A percentile compares a stretch with the other conserved stretches of the same genome.
Evolutionary conservation across 148 eudicot genomes (phyloP).

Genomic region (Selenicereus undatus): DNA sequence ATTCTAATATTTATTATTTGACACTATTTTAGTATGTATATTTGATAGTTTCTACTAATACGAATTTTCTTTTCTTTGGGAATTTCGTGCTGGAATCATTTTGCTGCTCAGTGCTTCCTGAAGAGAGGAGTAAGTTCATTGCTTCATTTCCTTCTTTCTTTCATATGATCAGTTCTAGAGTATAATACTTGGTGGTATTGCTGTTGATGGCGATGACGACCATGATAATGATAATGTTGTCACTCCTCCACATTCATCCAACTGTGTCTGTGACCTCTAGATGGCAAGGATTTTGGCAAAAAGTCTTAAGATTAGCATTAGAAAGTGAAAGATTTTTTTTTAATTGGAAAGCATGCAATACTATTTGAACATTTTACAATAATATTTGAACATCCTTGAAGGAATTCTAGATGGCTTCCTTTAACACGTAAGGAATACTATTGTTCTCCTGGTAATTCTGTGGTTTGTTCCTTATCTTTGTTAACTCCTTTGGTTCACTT

Average conservation of each 20-base stretch:
- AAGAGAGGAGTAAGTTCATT: conserved; percentile 78
- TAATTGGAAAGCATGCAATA: too few relatives aligned
- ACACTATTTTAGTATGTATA: background rate
- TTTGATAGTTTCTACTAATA: conserved; percentile 12
- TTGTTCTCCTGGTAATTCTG: too few relatives aligned
- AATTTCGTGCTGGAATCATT: conserved; percentile 21
- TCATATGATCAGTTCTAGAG: background rate
- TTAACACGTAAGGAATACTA: too few relatives aligned
- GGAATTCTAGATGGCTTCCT: too few relatives aligned
- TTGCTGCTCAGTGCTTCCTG: conserved; percentile 75
- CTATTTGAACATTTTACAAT: too few relatives aligned
- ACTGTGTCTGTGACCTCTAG: background rate
- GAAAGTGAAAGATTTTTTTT: background rate
- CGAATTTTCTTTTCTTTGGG: conserved; percentile 9
- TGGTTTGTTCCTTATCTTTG: too few relatives aligned
- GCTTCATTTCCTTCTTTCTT: conserved; percentile 13
- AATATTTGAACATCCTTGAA: too few relatives aligned
- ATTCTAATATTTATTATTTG: background rate
- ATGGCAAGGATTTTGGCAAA: background rate
- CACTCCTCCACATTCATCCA: background rate
- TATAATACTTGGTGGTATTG: background rate
- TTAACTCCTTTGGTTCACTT: too few relatives aligned
- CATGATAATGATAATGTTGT: background rate
- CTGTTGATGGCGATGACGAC: background rate
- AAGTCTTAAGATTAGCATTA: background rate